These are phyloP conservation scores for Biscogniauxia marginata DNA, from an alignment of 2,329 filamentous ascomycete genomes.

Conservation along the genomic window DNA sequence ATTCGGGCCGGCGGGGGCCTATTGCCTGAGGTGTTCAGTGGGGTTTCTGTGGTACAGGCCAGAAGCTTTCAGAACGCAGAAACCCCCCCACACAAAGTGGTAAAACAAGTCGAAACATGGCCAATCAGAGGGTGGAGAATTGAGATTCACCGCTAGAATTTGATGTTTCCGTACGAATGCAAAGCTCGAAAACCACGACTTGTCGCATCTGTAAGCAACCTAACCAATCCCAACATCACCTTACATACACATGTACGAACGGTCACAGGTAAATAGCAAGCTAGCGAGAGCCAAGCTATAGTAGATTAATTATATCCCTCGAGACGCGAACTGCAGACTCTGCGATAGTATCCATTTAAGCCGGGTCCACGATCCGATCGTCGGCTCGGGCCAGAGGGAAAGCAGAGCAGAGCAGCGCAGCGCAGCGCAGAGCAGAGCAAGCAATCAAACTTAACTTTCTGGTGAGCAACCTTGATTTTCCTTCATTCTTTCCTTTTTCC, in stretches of 20 bases:
- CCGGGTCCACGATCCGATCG: not conserved
- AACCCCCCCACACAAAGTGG: conserved; percentile 12
- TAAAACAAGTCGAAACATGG: conserved; percentile 1
- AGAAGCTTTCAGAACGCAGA: no score
- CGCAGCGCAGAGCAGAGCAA: not conserved
- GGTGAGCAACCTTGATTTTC: no score
- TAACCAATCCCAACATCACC: not conserved
- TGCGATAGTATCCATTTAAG: not conserved
- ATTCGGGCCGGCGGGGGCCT: not conserved
- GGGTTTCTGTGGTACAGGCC: not conserved
- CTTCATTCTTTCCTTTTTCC: no score
- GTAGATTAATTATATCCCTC: no score
- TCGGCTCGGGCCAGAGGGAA: not conserved
- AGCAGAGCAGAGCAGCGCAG: not conserved
- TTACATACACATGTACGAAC: not conserved
- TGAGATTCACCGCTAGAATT: conserved; percentile 13
- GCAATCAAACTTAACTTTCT: no score
- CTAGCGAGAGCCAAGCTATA: no score
- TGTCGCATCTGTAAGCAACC: not conserved
- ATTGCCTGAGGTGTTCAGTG: not conserved
- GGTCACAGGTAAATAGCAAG: not conserved
- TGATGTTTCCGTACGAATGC: not conserved
- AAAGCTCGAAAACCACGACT: not conserved
- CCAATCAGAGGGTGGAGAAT: conserved; percentile 3
- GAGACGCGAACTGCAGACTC: no score